Conservation (phyloP, 768 basidiomycete genomes). For the Xerocomus brunneocitrinus region DNA sequence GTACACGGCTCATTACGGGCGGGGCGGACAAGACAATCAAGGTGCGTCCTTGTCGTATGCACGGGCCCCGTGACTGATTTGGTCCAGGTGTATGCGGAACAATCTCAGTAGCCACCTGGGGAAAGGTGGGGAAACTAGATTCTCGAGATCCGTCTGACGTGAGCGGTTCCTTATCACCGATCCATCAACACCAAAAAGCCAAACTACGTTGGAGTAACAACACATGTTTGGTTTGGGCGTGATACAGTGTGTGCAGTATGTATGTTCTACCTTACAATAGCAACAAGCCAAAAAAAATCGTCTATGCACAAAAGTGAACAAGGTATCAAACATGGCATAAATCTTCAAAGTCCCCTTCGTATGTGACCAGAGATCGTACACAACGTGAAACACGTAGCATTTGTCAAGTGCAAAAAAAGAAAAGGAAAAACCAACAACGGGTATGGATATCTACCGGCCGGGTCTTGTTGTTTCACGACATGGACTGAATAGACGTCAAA, state of each 20-base stretch:
- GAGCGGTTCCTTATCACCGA: not conserved
- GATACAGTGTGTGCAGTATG: not conserved
- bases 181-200: not conserved
- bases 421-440: not conserved
- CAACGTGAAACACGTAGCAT: not conserved
- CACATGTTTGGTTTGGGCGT: not conserved
- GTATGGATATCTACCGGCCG: not conserved
- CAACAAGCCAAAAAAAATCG: not conserved
- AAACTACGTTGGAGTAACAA: not conserved
- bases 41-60: conserved; percentile 40
- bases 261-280: not conserved
- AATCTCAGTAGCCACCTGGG: conserved; percentile 23
- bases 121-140: not conserved
- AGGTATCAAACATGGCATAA: conserved; percentile 8
- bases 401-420: not conserved
- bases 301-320: not conserved
- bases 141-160: not conserved
- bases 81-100: conserved; percentile 64
- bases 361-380: conserved; percentile 6
- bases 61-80: not conserved
- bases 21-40: conserved; percentile 99
- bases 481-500: not conserved
- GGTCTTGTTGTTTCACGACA: not conserved
- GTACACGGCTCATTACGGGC: conserved; percentile 90
- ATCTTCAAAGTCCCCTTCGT: conserved; percentile 15